Evolutionary conservation across 371 early-diverging fungal species (phyloP).

Genomic region (Mucor plumbeus): DNA sequence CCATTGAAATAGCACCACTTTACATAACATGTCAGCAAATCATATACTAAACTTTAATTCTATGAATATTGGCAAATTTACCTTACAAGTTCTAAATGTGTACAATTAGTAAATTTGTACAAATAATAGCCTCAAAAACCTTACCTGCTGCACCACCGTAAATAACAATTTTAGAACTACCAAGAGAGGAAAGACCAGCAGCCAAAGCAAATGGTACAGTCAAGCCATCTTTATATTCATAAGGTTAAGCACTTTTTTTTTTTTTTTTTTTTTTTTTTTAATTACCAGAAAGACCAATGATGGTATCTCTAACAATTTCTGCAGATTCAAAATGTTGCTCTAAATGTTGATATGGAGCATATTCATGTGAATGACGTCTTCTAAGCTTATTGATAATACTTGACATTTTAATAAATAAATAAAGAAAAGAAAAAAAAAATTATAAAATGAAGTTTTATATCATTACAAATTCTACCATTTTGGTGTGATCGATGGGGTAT

Average conservation of each 20-base stretch:
- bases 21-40: background rate
- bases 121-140: background rate
- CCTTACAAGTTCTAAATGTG: slow-evolving; percentile 47
- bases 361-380: slow-evolving; percentile 45
- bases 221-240: slow-evolving; percentile 59
- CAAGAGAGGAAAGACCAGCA: slow-evolving; percentile 71
- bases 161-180: slow-evolving; percentile 65
- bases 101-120: background rate
- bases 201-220: slow-evolving; percentile 83
- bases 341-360: slow-evolving; percentile 49
- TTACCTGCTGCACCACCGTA: slow-evolving; percentile 74
- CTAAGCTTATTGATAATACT: slow-evolving; percentile 39
- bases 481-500: background rate
- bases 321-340: slow-evolving; percentile 74
- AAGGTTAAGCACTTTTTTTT: background rate
- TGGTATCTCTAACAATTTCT: slow-evolving; percentile 71
- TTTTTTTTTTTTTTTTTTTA: background rate
- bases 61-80: slow-evolving; percentile 9
- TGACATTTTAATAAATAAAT: slow-evolving; percentile 23
- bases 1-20: slow-evolving; percentile 61
- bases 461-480: background rate
- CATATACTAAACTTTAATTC: background rate
- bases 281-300: slow-evolving; percentile 69
- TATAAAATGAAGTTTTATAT: slow-evolving; percentile 4
- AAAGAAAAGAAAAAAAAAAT: slow-evolving; percentile 16